Percentiles rank a stretch among this genome's conserved stretches.
Conservation (phyloP, 140 eudicot genomes). For the Cichorium intybus region DNA sequence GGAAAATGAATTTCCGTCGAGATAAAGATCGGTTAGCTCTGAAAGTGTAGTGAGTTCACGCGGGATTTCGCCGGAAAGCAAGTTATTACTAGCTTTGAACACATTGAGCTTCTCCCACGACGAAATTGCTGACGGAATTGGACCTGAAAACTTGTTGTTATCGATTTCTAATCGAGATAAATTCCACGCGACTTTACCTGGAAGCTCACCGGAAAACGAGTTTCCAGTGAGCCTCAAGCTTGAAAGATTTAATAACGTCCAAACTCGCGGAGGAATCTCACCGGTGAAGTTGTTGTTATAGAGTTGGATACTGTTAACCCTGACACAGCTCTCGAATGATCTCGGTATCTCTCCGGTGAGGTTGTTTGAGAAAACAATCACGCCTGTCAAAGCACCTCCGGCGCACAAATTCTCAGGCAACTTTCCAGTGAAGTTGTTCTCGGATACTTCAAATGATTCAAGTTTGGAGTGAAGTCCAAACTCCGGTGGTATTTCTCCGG, state of each 20-base stretch:
- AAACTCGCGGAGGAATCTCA: conserved; percentile 56
- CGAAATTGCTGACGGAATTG: conserved; percentile 47
- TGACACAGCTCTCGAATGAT: conserved; percentile 49
- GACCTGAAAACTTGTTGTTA: conserved; percentile 66
- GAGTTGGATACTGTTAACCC: conserved; percentile 44
- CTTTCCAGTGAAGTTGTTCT: conserved; percentile 60
- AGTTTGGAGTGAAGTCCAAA: conserved; percentile 70
- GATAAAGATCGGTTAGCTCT: conserved; percentile 41
- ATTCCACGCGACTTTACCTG: conserved; percentile 52
- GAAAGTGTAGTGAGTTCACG: conserved; percentile 49
- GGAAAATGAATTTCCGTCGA: conserved; percentile 70
- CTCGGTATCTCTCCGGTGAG: conserved; percentile 67
- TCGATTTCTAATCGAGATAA: conserved; percentile 57
- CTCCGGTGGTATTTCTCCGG: conserved; percentile 72
- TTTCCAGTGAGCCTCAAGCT: conserved; percentile 50
- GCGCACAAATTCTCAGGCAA: conserved; percentile 72
- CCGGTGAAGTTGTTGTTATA: conserved; percentile 54
- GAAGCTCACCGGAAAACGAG: conserved; percentile 69
- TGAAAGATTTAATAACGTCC: conserved; percentile 41
- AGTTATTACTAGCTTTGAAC: conserved; percentile 69
- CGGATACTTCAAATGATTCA: conserved; percentile 63
- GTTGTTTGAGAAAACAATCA: conserved; percentile 60
- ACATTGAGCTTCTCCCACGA: conserved; percentile 67
- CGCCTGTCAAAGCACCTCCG: conserved; percentile 45
- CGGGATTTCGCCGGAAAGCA: conserved; percentile 66